Conservation (phyloP, 2,329 filamentous ascomycete species). For the Neophaeococcomyces aloes region DNA sequence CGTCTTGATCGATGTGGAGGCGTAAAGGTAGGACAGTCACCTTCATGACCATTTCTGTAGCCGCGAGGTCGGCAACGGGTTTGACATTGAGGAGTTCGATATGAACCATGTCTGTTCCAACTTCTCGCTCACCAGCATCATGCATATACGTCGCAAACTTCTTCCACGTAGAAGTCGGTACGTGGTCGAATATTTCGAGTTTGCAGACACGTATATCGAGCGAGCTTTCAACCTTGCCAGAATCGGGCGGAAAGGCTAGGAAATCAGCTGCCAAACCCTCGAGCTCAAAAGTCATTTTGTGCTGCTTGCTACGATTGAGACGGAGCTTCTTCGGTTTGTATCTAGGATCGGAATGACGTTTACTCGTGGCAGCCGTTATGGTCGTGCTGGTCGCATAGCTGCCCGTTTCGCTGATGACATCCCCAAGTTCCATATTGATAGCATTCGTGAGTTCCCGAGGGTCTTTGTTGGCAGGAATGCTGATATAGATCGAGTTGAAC, state of each 20-base stretch:
- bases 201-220: constrained; percentile 73
- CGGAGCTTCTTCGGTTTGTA: constrained; percentile 52
- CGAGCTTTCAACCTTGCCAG: constrained; percentile 75
- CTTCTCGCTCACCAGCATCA: constrained; percentile 75
- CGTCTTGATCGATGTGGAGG: constrained; percentile 93
- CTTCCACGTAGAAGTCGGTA: constrained; percentile 93
- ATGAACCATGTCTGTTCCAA: constrained; percentile 79
- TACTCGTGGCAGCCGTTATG: constrained; percentile 29
- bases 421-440: constrained; percentile 82
- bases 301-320: constrained; percentile 72
- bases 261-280: constrained; percentile 74
- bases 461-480: constrained; percentile 75
- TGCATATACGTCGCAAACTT: constrained; percentile 94
- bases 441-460: constrained; percentile 68
- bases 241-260: constrained; percentile 63
- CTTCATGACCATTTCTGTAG: constrained; percentile 78
- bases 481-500: constrained; percentile 98
- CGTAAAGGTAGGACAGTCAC: constrained; percentile 71
- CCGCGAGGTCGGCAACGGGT: constrained; percentile 71
- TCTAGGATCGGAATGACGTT: constrained; percentile 21
- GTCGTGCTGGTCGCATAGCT: constrained; percentile 68
- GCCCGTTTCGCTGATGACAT: constrained; percentile 77
- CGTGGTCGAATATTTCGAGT: constrained; percentile 84
- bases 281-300: constrained; percentile 93
- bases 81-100: constrained; percentile 80